These are phyloP conservation scores for Podila epigama DNA, from an alignment of 192 early-diverging fungal species.

Conservation along the genomic window DNA sequence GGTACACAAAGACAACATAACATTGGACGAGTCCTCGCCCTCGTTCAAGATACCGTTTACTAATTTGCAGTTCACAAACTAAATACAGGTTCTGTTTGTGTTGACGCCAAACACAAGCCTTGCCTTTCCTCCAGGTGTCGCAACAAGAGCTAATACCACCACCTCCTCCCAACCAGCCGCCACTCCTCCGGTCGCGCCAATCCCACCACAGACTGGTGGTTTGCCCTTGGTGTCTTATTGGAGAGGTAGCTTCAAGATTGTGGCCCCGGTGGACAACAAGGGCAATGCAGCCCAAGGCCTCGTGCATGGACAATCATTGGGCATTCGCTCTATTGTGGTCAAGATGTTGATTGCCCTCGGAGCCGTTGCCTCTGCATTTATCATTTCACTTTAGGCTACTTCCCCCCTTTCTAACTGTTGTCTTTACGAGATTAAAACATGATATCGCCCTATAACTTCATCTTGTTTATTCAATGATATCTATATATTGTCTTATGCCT, in stretches of 20 bases:
- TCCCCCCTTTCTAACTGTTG: not conserved
- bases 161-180: not conserved
- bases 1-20: too few species aligned
- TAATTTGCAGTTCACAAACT: not conserved
- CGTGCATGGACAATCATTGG: not conserved
- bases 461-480: too few species aligned
- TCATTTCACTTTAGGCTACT: slow-evolving; percentile 6
- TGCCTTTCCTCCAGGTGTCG: not conserved
- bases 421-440: not conserved
- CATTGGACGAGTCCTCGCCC: not conserved
- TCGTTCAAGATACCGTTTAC: not conserved
- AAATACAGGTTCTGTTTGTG: not conserved
- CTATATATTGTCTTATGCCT: slow-evolving; percentile 51
- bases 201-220: not conserved
- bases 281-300: not conserved
- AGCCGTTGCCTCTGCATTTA: slow-evolving; percentile 1
- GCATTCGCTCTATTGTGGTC: not conserved
- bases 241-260: not conserved
- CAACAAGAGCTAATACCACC: not conserved
- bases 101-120: not conserved
- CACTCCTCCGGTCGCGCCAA: not conserved
- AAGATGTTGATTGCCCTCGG: slow-evolving; percentile 13
- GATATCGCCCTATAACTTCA: not conserved
- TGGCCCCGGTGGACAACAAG: not conserved
- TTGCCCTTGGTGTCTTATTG: slow-evolving; percentile 7